A percentile compares a stretch with the other conserved stretches of the same genome.
Evolutionary conservation across 2,329 filamentous ascomycete genomes (phyloP).

Genomic region (Alternaria triticina): DNA sequence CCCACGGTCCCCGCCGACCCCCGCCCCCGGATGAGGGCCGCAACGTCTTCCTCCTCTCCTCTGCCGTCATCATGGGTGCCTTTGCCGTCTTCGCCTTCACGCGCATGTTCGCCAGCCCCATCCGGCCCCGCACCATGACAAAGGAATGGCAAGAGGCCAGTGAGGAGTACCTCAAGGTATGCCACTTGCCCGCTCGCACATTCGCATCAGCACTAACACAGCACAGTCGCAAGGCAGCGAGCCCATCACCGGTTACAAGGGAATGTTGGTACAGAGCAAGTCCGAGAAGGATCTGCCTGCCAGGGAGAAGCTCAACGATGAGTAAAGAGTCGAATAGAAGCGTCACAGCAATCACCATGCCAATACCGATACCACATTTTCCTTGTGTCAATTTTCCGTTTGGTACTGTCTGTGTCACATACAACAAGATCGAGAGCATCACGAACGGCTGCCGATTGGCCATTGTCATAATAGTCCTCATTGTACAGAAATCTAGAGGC

Average conservation of each 20-base stretch:
- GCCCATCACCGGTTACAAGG: conserved; percentile 49
- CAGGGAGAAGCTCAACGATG: conserved; percentile 38
- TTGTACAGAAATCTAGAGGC: conserved; percentile 49
- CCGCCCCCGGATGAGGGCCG: conserved; percentile 83
- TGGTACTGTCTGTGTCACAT: conserved; percentile 48
- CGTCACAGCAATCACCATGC: conserved; percentile 35
- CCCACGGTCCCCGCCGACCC: conserved; percentile 88
- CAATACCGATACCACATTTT: conserved; percentile 43
- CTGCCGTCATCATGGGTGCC: conserved; percentile 70
- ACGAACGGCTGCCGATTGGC: conserved; percentile 32
- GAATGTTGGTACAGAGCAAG: conserved; percentile 50
- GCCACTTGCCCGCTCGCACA: conserved; percentile 38
- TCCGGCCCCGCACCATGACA: conserved; percentile 82
- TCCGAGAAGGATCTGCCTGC: conserved; percentile 41
- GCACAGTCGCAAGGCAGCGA: conserved; percentile 46
- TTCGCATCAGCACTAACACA: conserved; percentile 20
- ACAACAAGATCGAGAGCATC: conserved; percentile 34
- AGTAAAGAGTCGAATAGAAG: conserved; percentile 35
- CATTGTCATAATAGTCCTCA: conserved; percentile 47
- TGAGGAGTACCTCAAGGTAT: conserved; percentile 92
- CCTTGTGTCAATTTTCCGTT: conserved; percentile 45
- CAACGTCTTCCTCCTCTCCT: conserved; percentile 77
- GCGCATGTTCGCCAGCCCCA: conserved; percentile 71
- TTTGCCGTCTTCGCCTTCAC: conserved; percentile 74
- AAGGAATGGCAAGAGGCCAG: conserved; percentile 95